These are phyloP conservation scores for Iris pallida DNA, from an alignment of 116 monocot species.

Conservation along the genomic window DNA sequence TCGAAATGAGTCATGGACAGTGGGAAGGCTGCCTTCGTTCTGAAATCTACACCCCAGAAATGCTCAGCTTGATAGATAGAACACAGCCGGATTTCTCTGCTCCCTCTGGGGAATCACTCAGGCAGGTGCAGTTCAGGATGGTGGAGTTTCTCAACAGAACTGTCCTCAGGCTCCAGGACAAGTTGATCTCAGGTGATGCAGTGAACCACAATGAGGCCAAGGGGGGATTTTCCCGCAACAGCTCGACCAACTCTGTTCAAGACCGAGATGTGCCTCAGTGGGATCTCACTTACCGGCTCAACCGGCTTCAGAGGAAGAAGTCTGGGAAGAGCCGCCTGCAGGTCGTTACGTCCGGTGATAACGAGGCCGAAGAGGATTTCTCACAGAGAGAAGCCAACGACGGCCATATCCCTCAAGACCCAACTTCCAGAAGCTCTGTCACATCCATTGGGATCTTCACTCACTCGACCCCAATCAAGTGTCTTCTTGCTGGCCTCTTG, in stretches of 20 bases:
- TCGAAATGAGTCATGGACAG: slow-evolving; percentile 89
- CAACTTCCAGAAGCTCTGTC: slow-evolving; percentile 12
- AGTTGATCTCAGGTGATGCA: slow-evolving; percentile 30
- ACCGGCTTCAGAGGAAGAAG: slow-evolving; percentile 68
- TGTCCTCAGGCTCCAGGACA: slow-evolving; percentile 67
- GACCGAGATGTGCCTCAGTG: slow-evolving; percentile 51
- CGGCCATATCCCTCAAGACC: slow-evolving; percentile 20
- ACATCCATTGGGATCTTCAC: slow-evolving; percentile 72
- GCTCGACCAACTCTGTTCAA: slow-evolving; percentile 60
- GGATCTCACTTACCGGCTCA: slow-evolving; percentile 55
- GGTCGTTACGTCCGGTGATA: slow-evolving; percentile 73
- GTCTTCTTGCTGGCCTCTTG: slow-evolving; percentile 67
- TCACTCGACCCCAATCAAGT: slow-evolving; percentile 78
- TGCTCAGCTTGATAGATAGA: slow-evolving; percentile 55
- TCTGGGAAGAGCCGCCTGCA: slow-evolving; percentile 95
- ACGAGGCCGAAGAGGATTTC: slow-evolving; percentile 73
- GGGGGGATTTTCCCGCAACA: slow-evolving; percentile 62
- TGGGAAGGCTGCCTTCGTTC: slow-evolving; percentile 77
- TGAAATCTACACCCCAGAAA: slow-evolving; percentile 71
- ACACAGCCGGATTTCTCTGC: slow-evolving; percentile 73
- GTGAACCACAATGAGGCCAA: slow-evolving; percentile 48
- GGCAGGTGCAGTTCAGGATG: slow-evolving; percentile 82
- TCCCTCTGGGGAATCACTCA: slow-evolving; percentile 84
- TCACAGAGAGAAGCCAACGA: slow-evolving; percentile 40
- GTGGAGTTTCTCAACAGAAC: slow-evolving; percentile 67